A percentile compares a stretch with the other conserved stretches of the same genome.
Evolutionary conservation across 129 eudicot genomes (phyloP).

Genomic region (Chrysanthemum makinoi): DNA sequence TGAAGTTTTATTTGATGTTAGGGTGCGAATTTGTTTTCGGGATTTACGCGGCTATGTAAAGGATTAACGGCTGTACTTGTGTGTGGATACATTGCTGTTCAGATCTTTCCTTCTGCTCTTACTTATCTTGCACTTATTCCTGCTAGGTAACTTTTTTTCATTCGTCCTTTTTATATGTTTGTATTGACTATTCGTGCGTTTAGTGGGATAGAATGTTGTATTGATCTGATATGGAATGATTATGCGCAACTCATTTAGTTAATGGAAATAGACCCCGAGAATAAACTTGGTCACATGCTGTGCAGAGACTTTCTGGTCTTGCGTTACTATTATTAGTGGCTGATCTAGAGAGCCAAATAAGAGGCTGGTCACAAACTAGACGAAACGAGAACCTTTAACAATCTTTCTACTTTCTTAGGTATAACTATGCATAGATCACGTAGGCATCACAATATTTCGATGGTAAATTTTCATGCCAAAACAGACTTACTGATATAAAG

Average conservation of each 20-base stretch:
- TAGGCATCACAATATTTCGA: conserved; percentile 15
- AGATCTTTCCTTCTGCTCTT: conserved; percentile 68
- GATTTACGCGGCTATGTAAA: conserved; percentile 89
- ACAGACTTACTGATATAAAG: conserved; percentile 8
- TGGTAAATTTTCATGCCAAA: conserved; percentile 9
- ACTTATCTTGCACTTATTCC: conserved; percentile 90
- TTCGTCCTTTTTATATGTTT: conserved; percentile 3
- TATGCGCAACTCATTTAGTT: background rate
- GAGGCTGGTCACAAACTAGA: conserved; percentile 12
- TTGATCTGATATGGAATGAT: background rate
- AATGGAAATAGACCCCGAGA: background rate
- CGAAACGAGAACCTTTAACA: background rate
- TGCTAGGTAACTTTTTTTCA: conserved; percentile 51
- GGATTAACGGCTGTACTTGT: conserved; percentile 83
- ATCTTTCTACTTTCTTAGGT: conserved; percentile 19
- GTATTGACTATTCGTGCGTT: no score
- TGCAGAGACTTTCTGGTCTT: no score
- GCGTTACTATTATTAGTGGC: no score
- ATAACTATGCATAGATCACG: conserved; percentile 19
- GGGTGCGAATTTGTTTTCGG: conserved; percentile 54
- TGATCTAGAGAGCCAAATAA: no score
- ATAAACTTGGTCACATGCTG: background rate
- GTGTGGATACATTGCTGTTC: conserved; percentile 81
- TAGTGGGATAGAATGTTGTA: background rate
- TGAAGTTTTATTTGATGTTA: background rate